Evolutionary conservation across 1,139 yeast genomes (phyloP), one percentile per base, ranked within the genome.

Genomic region (Ogataea hybrid): DNA sequence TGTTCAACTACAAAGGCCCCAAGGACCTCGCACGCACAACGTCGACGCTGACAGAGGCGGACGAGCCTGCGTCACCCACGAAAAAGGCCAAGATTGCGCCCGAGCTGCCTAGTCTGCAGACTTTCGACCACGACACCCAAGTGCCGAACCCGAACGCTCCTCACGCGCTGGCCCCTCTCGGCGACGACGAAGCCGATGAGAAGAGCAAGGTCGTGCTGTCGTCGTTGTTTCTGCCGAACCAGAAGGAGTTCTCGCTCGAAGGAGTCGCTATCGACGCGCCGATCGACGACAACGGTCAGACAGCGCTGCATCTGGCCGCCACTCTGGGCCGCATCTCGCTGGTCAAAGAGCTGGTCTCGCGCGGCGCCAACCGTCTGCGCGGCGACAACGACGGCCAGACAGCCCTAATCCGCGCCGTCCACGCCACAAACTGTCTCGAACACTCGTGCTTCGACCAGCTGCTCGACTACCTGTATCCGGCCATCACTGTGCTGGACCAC

Each of bases 231-330:
- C 63, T 81, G 43, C 76, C 79, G 30, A 54, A 52, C 42, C 62
- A 59, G 42, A 53, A 54, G 17, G 60, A 58, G 67, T 71, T 16
- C 58, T 72, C 0, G 60, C 59, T 61, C 38, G 61, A 53, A 41
- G 68, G 71, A 21, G 67, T 86, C 32, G 76, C 79, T 49, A 73
- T 88, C 42, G 89, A 86, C 56, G 86, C 88, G 30, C 81, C 96
- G 2, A 87, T 94, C 37, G 99, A 94, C 63, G 94, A 85, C 53
- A 80, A 84, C 44, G 97, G 97, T 0, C 94, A 92, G 58, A 84
- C 96, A 0, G 89, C 96, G 1, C 71, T 94, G 46, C 99, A 94
- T 62, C 87, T 97, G 95, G 95, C 97, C 1, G 83, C 97, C 25
- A 88, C 97, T 0, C 73, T 94, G 65, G 97, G 95, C 0, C 80